Base-by-base conservation (phyloP, 2,329 filamentous ascomycete species). In the Daldinia sp. region DNA sequence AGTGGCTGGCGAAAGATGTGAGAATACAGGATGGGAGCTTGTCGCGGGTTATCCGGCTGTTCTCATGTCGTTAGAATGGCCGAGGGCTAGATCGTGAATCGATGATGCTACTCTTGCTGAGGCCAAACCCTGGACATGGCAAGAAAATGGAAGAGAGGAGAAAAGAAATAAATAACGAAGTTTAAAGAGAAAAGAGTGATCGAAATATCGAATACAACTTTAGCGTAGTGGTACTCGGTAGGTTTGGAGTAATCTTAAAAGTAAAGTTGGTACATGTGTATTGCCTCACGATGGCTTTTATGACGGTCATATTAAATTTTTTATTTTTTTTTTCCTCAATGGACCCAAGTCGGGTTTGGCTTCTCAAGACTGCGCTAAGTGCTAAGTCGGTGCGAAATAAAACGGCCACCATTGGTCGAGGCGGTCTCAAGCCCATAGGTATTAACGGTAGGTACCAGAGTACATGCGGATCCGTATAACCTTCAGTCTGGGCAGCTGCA, bases 21-120 rank as follows among this genome's bases (percentile, higher is more conserved):
- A 54, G 74, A 73, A 76, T 72, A 75, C 74, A 76, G 74, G 67
- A 58, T 76, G 74, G 68, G 69, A 57, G 53, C 4, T 61, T 53
- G 55, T 51, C 15, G 58, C 10, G 58, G 13, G 37, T 58, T 64
- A 68, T 58, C 58, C 57, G 52, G 35, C 21, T 52, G 51, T 41
- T 66, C 15, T 74, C 72, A 74, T 73, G 61, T 69, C 71, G 68
- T 59, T 61, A 39, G 37, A 37, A 35, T 55, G 41, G 52, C 29
- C 45, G 57, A 49, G 35, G 34, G 47, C 37, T 34, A 54, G 55
- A 50, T 54, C 50, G 47, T 41, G 57, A 56, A 60, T 32, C 37
- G 54, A 39, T 30, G 58, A 52, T 35, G 54, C 58, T 54, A 63
- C 8, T 32, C 10, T 49, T 48, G 43, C 11, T 30, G 29, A 15